Conservation (phyloP, 2,329 filamentous ascomycete species). For the Fusarium abutilonis region DNA sequence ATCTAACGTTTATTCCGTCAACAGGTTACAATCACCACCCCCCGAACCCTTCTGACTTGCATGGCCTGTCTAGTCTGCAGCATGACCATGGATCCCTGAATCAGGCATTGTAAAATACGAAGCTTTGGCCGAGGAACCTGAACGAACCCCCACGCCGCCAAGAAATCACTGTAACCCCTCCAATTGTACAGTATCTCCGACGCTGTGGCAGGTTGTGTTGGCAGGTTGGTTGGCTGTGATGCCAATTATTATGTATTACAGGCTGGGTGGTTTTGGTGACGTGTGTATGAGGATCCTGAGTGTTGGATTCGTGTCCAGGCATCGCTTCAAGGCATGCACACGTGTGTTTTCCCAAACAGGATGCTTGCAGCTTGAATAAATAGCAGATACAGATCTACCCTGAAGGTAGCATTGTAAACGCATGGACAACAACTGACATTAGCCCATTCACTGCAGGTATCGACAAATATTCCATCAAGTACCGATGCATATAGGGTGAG, state of each 20-base stretch:
- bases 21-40: constrained; percentile 24
- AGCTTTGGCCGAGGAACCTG: constrained; percentile 27
- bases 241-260: no score
- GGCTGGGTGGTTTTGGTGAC: constrained; percentile 3
- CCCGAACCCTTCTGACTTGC: constrained; percentile 43
- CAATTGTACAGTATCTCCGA: constrained; percentile 15
- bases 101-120: constrained; percentile 36
- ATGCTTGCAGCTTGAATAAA: constrained; percentile 6
- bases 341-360: constrained; percentile 24
- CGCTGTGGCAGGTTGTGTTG: constrained; percentile 6
- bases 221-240: constrained; percentile 2
- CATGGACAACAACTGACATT: constrained; percentile 13
- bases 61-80: constrained; percentile 35
- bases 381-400: constrained; percentile 23
- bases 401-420: constrained; percentile 31
- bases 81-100: constrained; percentile 40
- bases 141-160: constrained; percentile 40
- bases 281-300: constrained; percentile 35
- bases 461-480: neutral
- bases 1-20: neutral
- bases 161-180: constrained; percentile 37
- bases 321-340: constrained; percentile 29
- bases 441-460: neutral
- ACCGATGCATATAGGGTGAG: constrained; percentile 18
- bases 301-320: constrained; percentile 20